These are phyloP conservation scores for Purshia tridentata DNA, from an alignment of 306 rosid genomes.

Conservation along the genomic window DNA sequence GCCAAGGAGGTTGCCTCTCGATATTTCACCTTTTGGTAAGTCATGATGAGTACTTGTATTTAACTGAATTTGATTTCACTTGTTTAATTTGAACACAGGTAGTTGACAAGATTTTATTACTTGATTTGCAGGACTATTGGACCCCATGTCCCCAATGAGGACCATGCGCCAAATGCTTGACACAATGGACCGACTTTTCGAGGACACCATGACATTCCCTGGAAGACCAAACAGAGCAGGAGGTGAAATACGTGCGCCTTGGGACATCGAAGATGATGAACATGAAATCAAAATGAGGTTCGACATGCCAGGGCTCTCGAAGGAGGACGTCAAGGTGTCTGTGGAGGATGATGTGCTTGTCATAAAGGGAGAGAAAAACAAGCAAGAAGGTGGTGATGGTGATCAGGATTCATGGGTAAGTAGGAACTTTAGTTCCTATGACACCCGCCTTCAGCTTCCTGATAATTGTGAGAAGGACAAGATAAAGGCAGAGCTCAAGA, in stretches of 20 bases:
- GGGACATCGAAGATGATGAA: conserved; percentile 76
- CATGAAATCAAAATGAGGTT: conserved; percentile 64
- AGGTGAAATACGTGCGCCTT: conserved; percentile 55
- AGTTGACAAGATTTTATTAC: too few relatives aligned
- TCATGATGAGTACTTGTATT: background rate
- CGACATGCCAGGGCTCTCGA: conserved; percentile 89
- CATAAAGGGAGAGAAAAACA: conserved; percentile 45
- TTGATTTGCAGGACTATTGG: conserved; percentile 49
- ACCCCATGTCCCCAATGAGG: conserved; percentile 73
- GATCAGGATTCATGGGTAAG: conserved; percentile 45
- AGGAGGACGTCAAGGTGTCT: conserved; percentile 67
- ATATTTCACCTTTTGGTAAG: conserved; percentile 69
- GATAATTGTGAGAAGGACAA: conserved; percentile 62
- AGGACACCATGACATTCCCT: conserved; percentile 45
- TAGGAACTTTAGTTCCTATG: conserved; percentile 46
- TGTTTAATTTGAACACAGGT: background rate
- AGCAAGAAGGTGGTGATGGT: conserved; percentile 32
- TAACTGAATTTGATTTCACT: background rate
- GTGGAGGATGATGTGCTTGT: conserved; percentile 64
- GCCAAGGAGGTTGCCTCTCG: conserved; percentile 46
- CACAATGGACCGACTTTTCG: conserved; percentile 63
- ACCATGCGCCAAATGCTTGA: conserved; percentile 79
- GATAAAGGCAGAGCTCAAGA: conserved; percentile 69
- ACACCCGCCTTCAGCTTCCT: conserved; percentile 63
- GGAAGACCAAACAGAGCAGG: conserved; percentile 40